Base-by-base conservation (phyloP, 2,329 filamentous ascomycete genomes). In the Epicoccum nigrum region DNA sequence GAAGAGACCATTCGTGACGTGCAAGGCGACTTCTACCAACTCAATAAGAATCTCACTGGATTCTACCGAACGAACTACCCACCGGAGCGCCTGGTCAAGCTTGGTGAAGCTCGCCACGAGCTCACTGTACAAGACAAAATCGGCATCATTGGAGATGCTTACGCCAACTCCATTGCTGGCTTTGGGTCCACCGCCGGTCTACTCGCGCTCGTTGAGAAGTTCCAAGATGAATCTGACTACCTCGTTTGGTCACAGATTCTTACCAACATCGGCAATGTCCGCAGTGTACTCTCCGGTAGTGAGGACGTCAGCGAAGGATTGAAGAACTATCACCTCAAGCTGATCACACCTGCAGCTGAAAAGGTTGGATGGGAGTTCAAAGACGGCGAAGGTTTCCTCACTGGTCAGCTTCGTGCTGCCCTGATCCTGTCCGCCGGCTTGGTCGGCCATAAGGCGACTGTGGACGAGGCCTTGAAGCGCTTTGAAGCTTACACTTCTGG, bases 1-100 rank as follows among this genome's bases (percentile, higher is more conserved):
- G 82, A 89, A 62, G 86, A 91, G 47, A 92, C 85, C 11, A 83
- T 97, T 50, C 81, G 83, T 40, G 86, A 88, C 54, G 79, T 96
- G 50, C 84, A 91, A 60, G 83, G 87, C 37, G 82, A 84, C 31
- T 97, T 96, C 73, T 99, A 97, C 78, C 95, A 96, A 78, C 81
- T 99, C 65, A 99, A 99, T 79, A 86, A 87, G 54, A 86, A 93
- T 47, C 89, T 93, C 51, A 92, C 87, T 43, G 93, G 92, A 20
- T 97, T 89, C 75, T 97, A 95, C 77, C 85, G 92, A 55, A 94
- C 93, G 40, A 96, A 96, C 75, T 96, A 97, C 69, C 91, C 94
- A 4, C 86, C 90, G n/a, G 81, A 85, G 57, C 86, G 93, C 39
- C 82, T 99, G 32, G 84, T 83, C 31, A 91, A 91, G 76, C 85